A percentile compares a stretch with the other conserved stretches of the same genome.
These are phyloP conservation scores for Jasminum sambac DNA, from an alignment of 257 asterid species.

Conservation along the genomic window DNA sequence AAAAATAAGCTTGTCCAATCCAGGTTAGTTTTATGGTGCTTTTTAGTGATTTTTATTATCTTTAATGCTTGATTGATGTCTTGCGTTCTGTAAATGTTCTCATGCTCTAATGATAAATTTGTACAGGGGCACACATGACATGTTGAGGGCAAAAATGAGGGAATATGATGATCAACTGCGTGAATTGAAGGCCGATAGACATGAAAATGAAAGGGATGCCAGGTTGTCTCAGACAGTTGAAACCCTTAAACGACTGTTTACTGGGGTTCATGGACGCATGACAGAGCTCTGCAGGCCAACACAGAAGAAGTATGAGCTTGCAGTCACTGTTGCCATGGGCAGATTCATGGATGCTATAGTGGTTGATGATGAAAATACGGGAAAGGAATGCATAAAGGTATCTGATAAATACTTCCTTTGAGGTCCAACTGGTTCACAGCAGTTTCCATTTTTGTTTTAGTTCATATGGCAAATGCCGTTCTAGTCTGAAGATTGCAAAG, in stretches of 20 bases:
- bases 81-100: constrained; percentile 21
- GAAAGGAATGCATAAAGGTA: constrained; percentile 98
- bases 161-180: constrained; percentile 83
- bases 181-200: constrained; percentile 93
- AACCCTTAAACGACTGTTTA: constrained; percentile 86
- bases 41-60: constrained; percentile 23
- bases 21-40: constrained; percentile 49
- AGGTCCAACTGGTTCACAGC: neutral
- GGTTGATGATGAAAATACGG: constrained; percentile 91
- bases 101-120: constrained; percentile 13
- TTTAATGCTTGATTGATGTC: constrained; percentile 12
- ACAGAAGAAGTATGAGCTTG: constrained; percentile 90
- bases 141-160: constrained; percentile 68
- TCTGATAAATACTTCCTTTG: neutral
- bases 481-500: constrained; percentile 1
- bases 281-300: constrained; percentile 97
- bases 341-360: constrained; percentile 99
- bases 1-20: constrained; percentile 74
- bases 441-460: constrained; percentile 9
- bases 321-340: constrained; percentile 99
- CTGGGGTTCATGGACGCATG: constrained; percentile 99
- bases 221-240: constrained; percentile 87
- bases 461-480: constrained; percentile 18
- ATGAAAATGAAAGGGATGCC: constrained; percentile 92
- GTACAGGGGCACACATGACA: constrained; percentile 66